Percentiles rank a stretch among this genome's conserved stretches.
phyloP scores from a whole-genome alignment of 2,329 filamentous ascomycete species.

The Fusarium sororula region DNA sequence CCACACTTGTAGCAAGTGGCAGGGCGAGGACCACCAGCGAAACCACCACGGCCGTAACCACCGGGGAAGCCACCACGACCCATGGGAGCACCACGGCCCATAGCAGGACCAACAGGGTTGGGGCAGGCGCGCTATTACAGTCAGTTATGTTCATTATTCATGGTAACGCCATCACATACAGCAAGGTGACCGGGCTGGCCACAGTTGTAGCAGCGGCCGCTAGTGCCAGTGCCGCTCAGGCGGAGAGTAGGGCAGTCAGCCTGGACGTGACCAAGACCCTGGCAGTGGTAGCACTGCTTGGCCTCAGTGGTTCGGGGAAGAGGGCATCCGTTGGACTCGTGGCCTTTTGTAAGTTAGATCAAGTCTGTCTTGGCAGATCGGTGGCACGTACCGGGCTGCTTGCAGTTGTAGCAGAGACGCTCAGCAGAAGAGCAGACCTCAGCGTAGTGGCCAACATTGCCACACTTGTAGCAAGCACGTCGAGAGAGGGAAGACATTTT shows the following conservation, averaged over 20 bases:
- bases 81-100: constrained; percentile 73
- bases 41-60: constrained; percentile 77
- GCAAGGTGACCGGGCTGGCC: constrained; percentile 92
- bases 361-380: not conserved
- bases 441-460: constrained; percentile 81
- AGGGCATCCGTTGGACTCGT: constrained; percentile 98
- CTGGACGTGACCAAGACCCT: constrained; percentile 97
- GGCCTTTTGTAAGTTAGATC: constrained; percentile 58
- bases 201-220: constrained; percentile 96
- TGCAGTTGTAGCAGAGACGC: constrained; percentile 99
- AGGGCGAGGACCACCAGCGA: constrained; percentile 72
- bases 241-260: constrained; percentile 98
- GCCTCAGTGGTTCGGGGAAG: constrained; percentile 96
- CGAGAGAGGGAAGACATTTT: constrained; percentile 83
- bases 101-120: constrained; percentile 69
- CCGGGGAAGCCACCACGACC: constrained; percentile 74
- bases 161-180: constrained; percentile 59
- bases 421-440: constrained; percentile 98
- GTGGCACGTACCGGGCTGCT: constrained; percentile 73
- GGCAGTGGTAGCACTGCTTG: constrained; percentile 99
- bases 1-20: constrained; percentile 80
- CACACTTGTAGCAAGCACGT: constrained; percentile 85
- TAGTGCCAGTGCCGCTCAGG: constrained; percentile 81
- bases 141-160: constrained; percentile 20
- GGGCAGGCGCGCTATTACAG: constrained; percentile 78